phyloP scores from a whole-genome alignment of 2,329 filamentous ascomycete genomes.

The Talaromyces sp. region DNA sequence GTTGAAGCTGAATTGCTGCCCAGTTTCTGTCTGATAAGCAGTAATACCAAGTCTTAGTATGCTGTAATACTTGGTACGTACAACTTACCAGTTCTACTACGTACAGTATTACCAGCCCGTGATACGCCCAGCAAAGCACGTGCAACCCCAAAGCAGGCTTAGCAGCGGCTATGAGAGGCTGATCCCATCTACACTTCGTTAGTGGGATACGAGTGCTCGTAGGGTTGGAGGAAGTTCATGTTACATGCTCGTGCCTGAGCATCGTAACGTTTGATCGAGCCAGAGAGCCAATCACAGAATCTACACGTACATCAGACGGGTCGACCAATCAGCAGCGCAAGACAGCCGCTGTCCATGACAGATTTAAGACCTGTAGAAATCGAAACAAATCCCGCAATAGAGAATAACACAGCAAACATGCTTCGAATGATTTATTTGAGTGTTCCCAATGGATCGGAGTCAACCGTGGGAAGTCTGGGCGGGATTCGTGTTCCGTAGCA shows the following conservation, averaged over 20 bases:
- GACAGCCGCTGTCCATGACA: background rate
- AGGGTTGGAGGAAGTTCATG: background rate
- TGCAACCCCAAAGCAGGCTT: background rate
- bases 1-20: background rate
- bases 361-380: background rate
- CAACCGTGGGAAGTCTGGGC: background rate
- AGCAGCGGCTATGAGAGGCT: background rate
- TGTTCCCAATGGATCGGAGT: background rate
- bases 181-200: background rate
- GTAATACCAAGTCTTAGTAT: too few species aligned
- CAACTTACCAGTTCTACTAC: too few species aligned
- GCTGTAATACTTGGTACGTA: background rate
- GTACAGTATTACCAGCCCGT: background rate
- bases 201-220: background rate
- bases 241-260: constrained; percentile 12
- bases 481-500: background rate
- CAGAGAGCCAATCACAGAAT: background rate
- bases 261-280: background rate
- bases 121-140: background rate
- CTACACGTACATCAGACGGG: background rate
- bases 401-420: background rate
- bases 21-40: background rate
- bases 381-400: too few species aligned
- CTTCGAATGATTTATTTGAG: background rate
- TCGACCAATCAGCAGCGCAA: background rate